Percentiles rank a stretch among this genome's conserved stretches.
Evolutionary conservation across 768 basidiomycete genomes (phyloP).

Genomic region (Mycena pura): DNA sequence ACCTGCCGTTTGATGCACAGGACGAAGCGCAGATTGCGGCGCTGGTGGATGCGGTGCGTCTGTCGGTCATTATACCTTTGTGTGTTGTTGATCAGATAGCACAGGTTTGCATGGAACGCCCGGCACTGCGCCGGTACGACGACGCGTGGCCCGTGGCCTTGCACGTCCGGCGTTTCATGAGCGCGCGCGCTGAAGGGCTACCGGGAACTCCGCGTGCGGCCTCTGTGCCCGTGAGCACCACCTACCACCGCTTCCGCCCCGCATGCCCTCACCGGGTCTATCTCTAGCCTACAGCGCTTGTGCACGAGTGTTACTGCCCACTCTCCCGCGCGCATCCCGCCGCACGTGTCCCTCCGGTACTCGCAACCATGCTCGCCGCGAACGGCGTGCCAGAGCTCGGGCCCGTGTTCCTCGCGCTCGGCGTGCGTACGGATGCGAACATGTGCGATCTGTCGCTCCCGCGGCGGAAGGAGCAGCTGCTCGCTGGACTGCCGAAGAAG

Average conservation of each 20-base stretch:
- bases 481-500: background rate
- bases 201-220: background rate
- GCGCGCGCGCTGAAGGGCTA: background rate
- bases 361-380: background rate
- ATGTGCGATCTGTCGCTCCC: background rate
- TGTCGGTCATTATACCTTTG: background rate
- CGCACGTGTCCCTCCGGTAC: background rate
- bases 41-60: background rate
- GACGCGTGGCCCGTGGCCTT: background rate
- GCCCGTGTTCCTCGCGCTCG: background rate
- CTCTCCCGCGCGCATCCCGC: constrained; percentile 17
- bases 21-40: background rate
- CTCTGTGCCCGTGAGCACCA: too few species aligned
- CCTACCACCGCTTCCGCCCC: too few species aligned
- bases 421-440: background rate
- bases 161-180: background rate
- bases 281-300: too few species aligned
- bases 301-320: too few species aligned
- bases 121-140: background rate
- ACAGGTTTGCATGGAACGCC: background rate
- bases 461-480: background rate
- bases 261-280: too few species aligned
- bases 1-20: background rate
- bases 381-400: background rate
- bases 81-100: background rate